phyloP scores from a whole-genome alignment of 768 basidiomycete species.

The Lactarius sanguifluus region DNA sequence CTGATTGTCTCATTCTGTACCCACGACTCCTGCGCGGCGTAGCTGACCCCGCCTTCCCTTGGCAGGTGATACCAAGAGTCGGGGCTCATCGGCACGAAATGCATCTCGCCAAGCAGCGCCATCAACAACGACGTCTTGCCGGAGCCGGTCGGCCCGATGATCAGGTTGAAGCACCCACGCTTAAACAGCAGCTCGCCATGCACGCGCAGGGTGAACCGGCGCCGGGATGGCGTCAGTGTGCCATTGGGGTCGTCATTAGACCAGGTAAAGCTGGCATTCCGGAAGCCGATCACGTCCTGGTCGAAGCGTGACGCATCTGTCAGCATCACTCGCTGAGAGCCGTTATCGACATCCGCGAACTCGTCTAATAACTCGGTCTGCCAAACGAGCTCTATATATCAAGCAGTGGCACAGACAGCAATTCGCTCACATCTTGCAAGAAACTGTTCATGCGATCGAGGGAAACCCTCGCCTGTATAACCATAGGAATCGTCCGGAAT shows the following conservation, averaged over 20 bases:
- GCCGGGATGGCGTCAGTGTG: slow-evolving; percentile 42
- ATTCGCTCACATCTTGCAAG: slow-evolving; percentile 34
- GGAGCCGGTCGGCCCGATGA: slow-evolving; percentile 56
- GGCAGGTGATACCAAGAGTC: slow-evolving; percentile 72
- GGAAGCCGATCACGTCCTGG: slow-evolving; percentile 46
- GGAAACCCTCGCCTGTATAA: slow-evolving; percentile 40
- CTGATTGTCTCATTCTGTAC: slow-evolving; percentile 77
- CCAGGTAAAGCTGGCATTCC: slow-evolving; percentile 58
- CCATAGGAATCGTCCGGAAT: slow-evolving; percentile 31
- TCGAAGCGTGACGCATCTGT: slow-evolving; percentile 27
- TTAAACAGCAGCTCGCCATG: slow-evolving; percentile 56
- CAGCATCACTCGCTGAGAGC: slow-evolving; percentile 22
- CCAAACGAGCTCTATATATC: not conserved
- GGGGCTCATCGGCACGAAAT: slow-evolving; percentile 50
- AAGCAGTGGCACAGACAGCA: not conserved
- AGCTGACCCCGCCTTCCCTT: slow-evolving; percentile 65
- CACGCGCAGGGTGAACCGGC: slow-evolving; percentile 51
- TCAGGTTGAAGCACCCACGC: slow-evolving; percentile 52
- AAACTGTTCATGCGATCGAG: slow-evolving; percentile 43
- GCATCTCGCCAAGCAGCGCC: slow-evolving; percentile 69
- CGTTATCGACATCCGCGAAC: slow-evolving; percentile 28
- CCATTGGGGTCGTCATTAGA: slow-evolving; percentile 39
- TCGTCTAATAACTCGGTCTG: slow-evolving; percentile 39
- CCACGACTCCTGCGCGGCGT: slow-evolving; percentile 85
- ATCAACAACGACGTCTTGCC: slow-evolving; percentile 68